Conservation (phyloP, 2,329 filamentous ascomycete species). For the Epichloe amarillans region DNA sequence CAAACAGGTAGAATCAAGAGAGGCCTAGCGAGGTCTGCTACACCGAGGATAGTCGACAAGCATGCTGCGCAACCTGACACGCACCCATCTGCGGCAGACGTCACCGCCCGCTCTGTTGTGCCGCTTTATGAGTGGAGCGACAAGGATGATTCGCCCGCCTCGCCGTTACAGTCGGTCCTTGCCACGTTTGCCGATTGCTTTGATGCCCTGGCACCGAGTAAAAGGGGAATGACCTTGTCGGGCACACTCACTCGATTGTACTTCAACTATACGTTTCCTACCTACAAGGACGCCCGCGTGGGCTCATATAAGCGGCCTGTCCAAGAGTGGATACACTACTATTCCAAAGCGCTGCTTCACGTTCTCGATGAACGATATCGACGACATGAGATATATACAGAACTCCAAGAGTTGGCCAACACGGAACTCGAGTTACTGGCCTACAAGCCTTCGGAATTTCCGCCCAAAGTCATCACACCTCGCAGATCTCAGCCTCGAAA, state of each 20-base stretch:
- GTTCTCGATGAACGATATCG: slow-evolving; percentile 23
- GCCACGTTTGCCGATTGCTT: slow-evolving; percentile 14
- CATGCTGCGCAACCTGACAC: not conserved
- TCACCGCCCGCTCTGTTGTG: not conserved
- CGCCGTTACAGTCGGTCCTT: slow-evolving; percentile 16
- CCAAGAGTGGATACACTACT: slow-evolving; percentile 30
- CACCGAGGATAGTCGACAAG: not conserved
- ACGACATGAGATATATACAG: slow-evolving; percentile 18
- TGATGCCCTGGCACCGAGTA: slow-evolving; percentile 7
- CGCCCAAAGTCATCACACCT: slow-evolving; percentile 10
- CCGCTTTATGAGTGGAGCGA: not conserved
- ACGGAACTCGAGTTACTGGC: slow-evolving; percentile 16
- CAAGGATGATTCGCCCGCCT: not conserved
- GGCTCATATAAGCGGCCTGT: slow-evolving; percentile 28
- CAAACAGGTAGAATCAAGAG: not conserved
- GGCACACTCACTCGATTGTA: slow-evolving; percentile 19
- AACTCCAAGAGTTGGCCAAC: slow-evolving; percentile 18
- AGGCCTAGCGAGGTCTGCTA: not conserved
- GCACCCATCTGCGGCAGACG: not conserved
- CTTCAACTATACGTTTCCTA: slow-evolving; percentile 19
- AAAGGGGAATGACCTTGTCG: slow-evolving; percentile 12
- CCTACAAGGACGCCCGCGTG: slow-evolving; percentile 10
- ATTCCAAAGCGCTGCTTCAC: slow-evolving; percentile 26
- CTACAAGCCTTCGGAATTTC: slow-evolving; percentile 17
- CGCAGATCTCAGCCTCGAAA: slow-evolving; percentile 9